Percentiles rank a stretch among this genome's conserved stretches.
Evolutionary conservation across 352 stramenopile species (phyloP).

Genomic region (Phytophthora meadii): DNA sequence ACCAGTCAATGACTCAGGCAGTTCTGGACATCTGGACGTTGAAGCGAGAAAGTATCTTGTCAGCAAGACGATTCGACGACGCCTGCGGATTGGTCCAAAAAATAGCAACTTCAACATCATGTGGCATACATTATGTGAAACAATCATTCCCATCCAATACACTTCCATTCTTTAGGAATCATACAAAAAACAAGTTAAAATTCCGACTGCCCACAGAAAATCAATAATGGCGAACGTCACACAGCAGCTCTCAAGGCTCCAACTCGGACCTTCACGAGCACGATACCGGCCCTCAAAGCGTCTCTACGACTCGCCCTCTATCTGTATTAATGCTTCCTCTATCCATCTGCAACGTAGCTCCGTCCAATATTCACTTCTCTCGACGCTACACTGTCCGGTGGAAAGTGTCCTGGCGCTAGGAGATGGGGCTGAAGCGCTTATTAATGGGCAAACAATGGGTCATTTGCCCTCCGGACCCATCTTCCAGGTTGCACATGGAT

Average conservation of each 20-base stretch:
- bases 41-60: constrained; percentile 29
- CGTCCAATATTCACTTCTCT: constrained; percentile 36
- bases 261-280: constrained; percentile 37
- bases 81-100: constrained; percentile 14
- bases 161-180: background rate
- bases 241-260: constrained; percentile 45
- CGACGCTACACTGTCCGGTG: constrained; percentile 42
- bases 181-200: constrained; percentile 17
- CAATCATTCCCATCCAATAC: constrained; percentile 11
- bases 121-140: background rate
- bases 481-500: constrained; percentile 64
- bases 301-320: constrained; percentile 10
- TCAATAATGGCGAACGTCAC: constrained; percentile 34
- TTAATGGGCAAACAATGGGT: constrained; percentile 15
- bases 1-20: background rate
- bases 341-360: constrained; percentile 22
- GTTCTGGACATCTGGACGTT: constrained; percentile 4
- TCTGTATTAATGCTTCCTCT: constrained; percentile 21
- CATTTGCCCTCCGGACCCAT: constrained; percentile 36
- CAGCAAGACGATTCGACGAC: constrained; percentile 15
- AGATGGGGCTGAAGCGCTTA: constrained; percentile 13
- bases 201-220: constrained; percentile 3
- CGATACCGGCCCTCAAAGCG: constrained; percentile 29
- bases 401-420: constrained; percentile 28
- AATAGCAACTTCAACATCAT: constrained; percentile 32